These are phyloP conservation scores for Nicotiana benthamiana DNA, from an alignment of 257 asterid species.

Conservation along the genomic window DNA sequence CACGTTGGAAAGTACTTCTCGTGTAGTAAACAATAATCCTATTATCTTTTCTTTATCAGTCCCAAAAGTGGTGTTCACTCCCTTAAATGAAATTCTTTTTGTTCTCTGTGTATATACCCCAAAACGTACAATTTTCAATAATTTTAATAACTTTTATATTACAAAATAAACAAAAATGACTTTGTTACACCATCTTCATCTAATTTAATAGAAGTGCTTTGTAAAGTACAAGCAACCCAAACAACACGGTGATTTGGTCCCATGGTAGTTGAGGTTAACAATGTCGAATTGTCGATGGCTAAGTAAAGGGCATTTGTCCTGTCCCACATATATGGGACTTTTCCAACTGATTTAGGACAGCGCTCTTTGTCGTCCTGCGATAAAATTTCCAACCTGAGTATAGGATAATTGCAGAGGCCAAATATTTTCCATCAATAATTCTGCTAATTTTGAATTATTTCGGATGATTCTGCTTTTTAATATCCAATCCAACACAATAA, in stretches of 20 bases:
- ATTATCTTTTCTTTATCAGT: too few relatives aligned
- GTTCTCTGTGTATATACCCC: too few relatives aligned
- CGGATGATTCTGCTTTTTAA: neutral
- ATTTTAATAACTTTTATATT: too few relatives aligned
- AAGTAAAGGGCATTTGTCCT: neutral
- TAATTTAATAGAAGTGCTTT: neutral
- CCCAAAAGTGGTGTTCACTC: too few relatives aligned
- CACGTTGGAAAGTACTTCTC: too few relatives aligned
- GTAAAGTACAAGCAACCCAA: neutral
- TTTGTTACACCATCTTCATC: too few relatives aligned
- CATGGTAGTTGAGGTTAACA: neutral
- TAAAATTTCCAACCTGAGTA: neutral
- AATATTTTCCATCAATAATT: neutral
- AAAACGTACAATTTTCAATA: too few relatives aligned
- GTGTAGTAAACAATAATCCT: too few relatives aligned
- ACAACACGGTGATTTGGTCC: neutral
- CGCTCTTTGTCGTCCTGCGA: neutral
- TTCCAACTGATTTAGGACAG: neutral
- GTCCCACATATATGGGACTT: neutral
- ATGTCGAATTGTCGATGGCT: neutral
- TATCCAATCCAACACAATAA: neutral
- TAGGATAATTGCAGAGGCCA: neutral
- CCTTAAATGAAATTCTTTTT: too few relatives aligned
- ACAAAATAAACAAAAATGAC: too few relatives aligned
- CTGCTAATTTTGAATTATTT: neutral